Percentiles rank a stretch among this genome's conserved stretches.
phyloP scores from a whole-genome alignment of 768 basidiomycete genomes.

The Lactarius hatsudake region DNA sequence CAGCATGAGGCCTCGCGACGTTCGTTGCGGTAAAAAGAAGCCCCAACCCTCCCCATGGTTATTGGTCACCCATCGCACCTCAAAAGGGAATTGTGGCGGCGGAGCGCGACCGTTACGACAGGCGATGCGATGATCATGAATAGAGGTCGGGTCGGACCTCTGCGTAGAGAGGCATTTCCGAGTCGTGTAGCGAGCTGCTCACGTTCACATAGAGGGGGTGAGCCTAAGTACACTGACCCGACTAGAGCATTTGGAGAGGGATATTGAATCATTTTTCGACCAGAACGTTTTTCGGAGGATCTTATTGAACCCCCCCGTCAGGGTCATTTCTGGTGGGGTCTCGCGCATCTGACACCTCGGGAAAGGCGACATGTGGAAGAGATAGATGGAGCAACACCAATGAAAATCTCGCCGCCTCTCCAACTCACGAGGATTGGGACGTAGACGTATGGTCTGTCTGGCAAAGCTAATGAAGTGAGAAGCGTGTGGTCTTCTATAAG shows the following conservation, averaged over 20 bases:
- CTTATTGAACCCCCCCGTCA: background rate
- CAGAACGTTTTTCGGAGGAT: background rate
- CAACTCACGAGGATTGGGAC: constrained; percentile 12
- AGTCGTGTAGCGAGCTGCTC: constrained; percentile 10
- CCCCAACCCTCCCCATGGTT: constrained; percentile 11
- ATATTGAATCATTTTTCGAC: background rate
- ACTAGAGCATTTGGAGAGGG: background rate
- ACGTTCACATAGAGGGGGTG: constrained; percentile 14
- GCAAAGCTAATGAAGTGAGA: constrained; percentile 7
- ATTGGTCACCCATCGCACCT: background rate
- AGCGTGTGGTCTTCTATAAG: constrained; percentile 7
- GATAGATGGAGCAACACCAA: constrained; percentile 1
- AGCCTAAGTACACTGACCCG: background rate
- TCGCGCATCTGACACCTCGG: constrained; percentile 1
- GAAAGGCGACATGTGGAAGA: background rate
- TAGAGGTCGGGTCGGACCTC: constrained; percentile 6
- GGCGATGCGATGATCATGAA: background rate
- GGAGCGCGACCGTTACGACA: background rate
- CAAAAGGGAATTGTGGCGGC: constrained; percentile 6
- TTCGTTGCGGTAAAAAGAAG: background rate
- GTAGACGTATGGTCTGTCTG: background rate
- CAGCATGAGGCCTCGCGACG: constrained; percentile 12
- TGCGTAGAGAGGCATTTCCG: background rate
- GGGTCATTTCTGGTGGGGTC: constrained; percentile 4
- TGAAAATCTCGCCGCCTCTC: constrained; percentile 9